Conservation (phyloP, 1,139 yeast genomes). For the Keqinozyma sinolaborantium region DNA sequence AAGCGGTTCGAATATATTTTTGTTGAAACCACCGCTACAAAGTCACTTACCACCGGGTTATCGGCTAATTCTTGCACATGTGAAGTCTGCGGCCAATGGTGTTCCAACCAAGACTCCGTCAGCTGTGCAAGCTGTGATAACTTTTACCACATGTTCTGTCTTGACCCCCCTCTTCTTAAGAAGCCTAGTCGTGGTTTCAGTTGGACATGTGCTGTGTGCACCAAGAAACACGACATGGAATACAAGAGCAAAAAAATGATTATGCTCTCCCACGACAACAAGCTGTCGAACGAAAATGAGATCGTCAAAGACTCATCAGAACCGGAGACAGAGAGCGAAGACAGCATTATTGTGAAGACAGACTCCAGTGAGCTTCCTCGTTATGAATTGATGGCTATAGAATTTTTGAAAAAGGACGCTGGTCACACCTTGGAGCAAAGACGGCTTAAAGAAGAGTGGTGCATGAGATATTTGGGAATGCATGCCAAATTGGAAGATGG, state of each 20-base stretch:
- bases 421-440: conserved; percentile 41
- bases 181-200: conserved; percentile 88
- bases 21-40: conserved; percentile 68
- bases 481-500: conserved; percentile 78
- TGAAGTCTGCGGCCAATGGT: conserved; percentile 80
- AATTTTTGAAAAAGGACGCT: conserved; percentile 46
- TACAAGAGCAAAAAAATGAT: conserved; percentile 27
- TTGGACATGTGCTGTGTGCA: conserved; percentile 88
- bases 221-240: conserved; percentile 37
- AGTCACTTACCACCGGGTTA: conserved; percentile 61
- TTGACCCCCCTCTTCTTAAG: conserved; percentile 76
- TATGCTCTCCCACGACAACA: conserved; percentile 44
- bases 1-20: conserved; percentile 73
- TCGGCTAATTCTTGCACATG: conserved; percentile 55
- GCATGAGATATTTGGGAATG: conserved; percentile 74
- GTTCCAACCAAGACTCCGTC: conserved; percentile 71
- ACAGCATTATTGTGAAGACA: conserved; percentile 2
- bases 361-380: conserved; percentile 34
- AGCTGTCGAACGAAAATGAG: conserved; percentile 33
- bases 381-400: conserved; percentile 59
- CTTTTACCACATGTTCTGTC: conserved; percentile 76
- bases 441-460: conserved; percentile 68
- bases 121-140: conserved; percentile 75
- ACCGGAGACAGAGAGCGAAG: conserved; percentile 8
- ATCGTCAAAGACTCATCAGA: conserved; percentile 4